Base-by-base conservation (phyloP, 2,329 filamentous ascomycete species). In the Aspergillus amoenus region DNA sequence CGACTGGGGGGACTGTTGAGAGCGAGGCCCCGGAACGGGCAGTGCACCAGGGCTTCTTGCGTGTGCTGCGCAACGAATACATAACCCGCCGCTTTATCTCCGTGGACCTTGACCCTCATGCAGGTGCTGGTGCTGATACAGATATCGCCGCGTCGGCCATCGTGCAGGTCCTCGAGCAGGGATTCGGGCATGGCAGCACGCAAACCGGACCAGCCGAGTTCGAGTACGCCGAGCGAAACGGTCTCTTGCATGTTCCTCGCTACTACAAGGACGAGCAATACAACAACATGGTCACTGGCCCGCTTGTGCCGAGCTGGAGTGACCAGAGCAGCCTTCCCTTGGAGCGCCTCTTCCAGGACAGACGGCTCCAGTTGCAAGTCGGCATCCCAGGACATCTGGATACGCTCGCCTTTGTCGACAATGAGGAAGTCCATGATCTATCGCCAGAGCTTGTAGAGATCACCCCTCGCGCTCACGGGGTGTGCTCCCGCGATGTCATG, bases 401-500 rank as follows among this genome's bases (percentile, higher is more conserved):
- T 46, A 50, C 40, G 4, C 17, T 50, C 3, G 22, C 30, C 11
- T 56, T 47, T 17, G 6, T 32, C 9, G 47, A 52, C 21, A 21
- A 21, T n/a, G n/a, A 46, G 5, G 13, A 9, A 7, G 22, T 21
- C 13, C n/a, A 24, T 18, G 15, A 3, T 11, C 22, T 52, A 13
- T 7, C 22, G 3, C 8, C 24, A 15, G 50, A 46, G 6, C 7
- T 50, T 9, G 22, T 58, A 7, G 56, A 58, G 22, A 42, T 58
- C 3, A 21, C 21, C 17, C 39, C 56, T 7, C 24, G 22, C 9
- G 56, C 56, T 4, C 45, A 34, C 32, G 56, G 56, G 7, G n/a
- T 47, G 3, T 51, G 45, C 34, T 55, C 44, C 17, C 56, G 52
- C 34, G 55, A 57, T 24, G 49, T 57, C 2, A 52, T 53, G 55